phyloP scores from a whole-genome alignment of 164 flowering plant genomes.

The Sedum album region DNA sequence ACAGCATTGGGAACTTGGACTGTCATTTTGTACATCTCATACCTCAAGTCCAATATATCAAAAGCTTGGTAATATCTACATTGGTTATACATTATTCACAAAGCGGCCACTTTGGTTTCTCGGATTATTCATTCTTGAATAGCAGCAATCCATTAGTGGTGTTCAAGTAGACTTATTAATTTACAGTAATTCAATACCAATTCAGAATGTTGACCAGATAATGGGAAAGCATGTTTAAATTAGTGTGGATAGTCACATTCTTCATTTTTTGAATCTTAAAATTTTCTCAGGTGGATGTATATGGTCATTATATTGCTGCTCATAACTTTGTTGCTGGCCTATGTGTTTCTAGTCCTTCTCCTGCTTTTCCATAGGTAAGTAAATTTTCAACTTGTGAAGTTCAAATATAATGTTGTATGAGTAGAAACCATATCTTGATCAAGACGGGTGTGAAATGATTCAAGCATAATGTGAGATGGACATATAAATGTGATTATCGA shows the following conservation, averaged over 20 bases:
- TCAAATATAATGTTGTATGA: too few relatives aligned
- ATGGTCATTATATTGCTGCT: constrained; percentile 54
- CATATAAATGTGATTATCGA: too few relatives aligned
- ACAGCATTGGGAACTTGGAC: constrained; percentile 86
- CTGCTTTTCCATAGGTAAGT: constrained; percentile 78
- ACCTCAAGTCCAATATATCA: constrained; percentile 45
- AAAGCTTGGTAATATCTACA: constrained; percentile 44
- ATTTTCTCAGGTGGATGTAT: constrained; percentile 71
- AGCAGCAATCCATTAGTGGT: background rate
- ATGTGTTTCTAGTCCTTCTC: constrained; percentile 67
- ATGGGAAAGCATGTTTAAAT: background rate
- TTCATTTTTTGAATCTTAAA: constrained; percentile 4
- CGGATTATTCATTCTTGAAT: background rate
- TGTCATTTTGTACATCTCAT: constrained; percentile 56
- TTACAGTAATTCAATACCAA: background rate
- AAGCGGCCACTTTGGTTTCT: background rate
- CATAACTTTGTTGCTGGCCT: constrained; percentile 38
- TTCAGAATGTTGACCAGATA: background rate
- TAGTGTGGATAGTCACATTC: background rate
- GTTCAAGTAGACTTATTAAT: background rate
- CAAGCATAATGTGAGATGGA: background rate
- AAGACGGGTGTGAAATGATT: background rate
- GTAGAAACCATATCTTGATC: background rate
- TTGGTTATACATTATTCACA: background rate
- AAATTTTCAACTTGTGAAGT: background rate